A percentile compares a stretch with the other conserved stretches of the same genome.
These are phyloP conservation scores for Cyberlindnera sargentensis DNA, from an alignment of 805 yeast species.

Conservation along the genomic window DNA sequence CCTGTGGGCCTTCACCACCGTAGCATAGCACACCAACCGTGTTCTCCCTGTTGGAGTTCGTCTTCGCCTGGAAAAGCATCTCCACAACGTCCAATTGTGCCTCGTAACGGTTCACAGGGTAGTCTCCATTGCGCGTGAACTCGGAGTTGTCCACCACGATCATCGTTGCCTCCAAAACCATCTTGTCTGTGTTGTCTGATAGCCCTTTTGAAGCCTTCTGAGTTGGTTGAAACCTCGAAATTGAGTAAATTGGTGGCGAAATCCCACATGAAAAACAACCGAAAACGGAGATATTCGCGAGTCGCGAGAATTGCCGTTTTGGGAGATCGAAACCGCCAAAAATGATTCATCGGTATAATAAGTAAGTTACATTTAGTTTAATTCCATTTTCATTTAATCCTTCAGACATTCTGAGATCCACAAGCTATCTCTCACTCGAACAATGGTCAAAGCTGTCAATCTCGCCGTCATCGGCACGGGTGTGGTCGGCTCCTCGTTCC, in stretches of 20 bases:
- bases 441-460: slow-evolving; percentile 50
- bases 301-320: too few species aligned
- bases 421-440: neutral
- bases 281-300: too few species aligned
- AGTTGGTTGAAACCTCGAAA: too few species aligned
- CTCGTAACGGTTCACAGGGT: slow-evolving; percentile 76
- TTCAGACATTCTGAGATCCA: too few species aligned
- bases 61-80: slow-evolving; percentile 76
- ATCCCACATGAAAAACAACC: too few species aligned
- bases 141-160: slow-evolving; percentile 94
- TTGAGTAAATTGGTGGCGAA: too few species aligned
- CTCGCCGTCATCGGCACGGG: slow-evolving; percentile 82
- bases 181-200: slow-evolving; percentile 21
- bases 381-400: neutral
- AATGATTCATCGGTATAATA: too few species aligned
- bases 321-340: too few species aligned
- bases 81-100: slow-evolving; percentile 92
- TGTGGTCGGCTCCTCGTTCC: slow-evolving; percentile 89
- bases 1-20: slow-evolving; percentile 82
- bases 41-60: slow-evolving; percentile 86
- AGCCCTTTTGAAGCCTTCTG: too few species aligned
- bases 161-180: slow-evolving; percentile 97
- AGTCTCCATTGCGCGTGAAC: slow-evolving; percentile 94
- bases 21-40: slow-evolving; percentile 87
- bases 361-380: too few species aligned